Percentiles rank a stretch among this genome's conserved stretches.
Conservation (phyloP, 257 asterid genomes). For the Vinca minor region DNA sequence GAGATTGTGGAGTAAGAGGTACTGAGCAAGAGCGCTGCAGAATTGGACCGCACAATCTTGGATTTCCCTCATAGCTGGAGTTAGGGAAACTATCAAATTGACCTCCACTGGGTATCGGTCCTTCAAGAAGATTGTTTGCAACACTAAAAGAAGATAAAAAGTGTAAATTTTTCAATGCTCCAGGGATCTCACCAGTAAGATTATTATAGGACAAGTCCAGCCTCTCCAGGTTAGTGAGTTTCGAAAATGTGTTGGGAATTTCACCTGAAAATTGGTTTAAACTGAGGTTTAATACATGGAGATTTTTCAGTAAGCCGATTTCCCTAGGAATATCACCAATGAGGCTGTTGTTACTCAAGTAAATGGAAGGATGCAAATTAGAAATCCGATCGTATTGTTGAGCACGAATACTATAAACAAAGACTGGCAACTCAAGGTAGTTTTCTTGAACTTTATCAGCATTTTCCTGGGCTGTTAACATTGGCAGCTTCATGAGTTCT, state of each 20-base stretch:
- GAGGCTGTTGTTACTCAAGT: conserved; percentile 46
- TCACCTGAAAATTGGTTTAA: conserved; percentile 54
- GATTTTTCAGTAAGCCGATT: conserved; percentile 62
- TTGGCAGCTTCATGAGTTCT: conserved; percentile 38
- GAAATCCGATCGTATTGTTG: conserved; percentile 70
- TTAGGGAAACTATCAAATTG: conserved; percentile 76
- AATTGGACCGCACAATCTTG: conserved; percentile 56
- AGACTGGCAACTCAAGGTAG: conserved; percentile 75
- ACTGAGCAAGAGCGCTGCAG: conserved; percentile 41
- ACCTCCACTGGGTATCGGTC: conserved; percentile 75
- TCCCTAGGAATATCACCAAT: conserved; percentile 57
- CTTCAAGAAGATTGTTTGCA: conserved; percentile 74
- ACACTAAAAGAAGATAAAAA: conserved; percentile 78
- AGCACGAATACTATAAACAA: conserved; percentile 57
- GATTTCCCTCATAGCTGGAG: conserved; percentile 66
- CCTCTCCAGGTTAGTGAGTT: conserved; percentile 68
- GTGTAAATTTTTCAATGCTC: conserved; percentile 57
- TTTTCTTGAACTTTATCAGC: conserved; percentile 39
- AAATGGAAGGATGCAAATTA: conserved; percentile 71
- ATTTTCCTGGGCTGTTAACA: conserved; percentile 40
- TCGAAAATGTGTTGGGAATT: conserved; percentile 64
- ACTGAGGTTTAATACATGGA: conserved; percentile 58
- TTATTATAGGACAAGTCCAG: conserved; percentile 62
- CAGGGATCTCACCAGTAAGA: conserved; percentile 70
- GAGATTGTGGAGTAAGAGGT: conserved; percentile 19